A percentile compares a stretch with the other conserved stretches of the same genome.
Conservation (phyloP, 2,329 filamentous ascomycete genomes). For the Apiospora kogelbergensis region DNA sequence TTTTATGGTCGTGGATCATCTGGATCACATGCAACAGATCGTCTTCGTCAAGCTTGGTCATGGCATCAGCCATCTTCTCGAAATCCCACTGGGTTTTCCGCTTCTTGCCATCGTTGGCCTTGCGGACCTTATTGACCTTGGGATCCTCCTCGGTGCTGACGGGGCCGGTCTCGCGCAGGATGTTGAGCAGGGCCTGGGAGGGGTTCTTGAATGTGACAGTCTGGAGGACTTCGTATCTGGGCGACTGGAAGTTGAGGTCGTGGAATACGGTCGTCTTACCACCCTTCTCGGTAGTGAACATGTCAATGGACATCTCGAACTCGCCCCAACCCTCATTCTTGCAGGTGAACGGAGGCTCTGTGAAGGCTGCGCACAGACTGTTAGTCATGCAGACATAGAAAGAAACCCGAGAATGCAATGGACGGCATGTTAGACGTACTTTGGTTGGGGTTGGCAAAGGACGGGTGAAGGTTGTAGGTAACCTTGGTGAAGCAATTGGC, state of each 20-base stretch:
- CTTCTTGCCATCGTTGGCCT: conserved; percentile 68
- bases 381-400: conserved; percentile 7
- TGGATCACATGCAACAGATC: conserved; percentile 93
- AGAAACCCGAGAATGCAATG: background rate
- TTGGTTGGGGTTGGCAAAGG: conserved; percentile 84
- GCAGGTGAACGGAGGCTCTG: conserved; percentile 83
- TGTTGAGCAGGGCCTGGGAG: conserved; percentile 76
- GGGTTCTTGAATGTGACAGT: conserved; percentile 88
- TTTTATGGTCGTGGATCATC: conserved; percentile 97
- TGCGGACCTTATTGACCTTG: conserved; percentile 61
- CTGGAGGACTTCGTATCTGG: conserved; percentile 82
- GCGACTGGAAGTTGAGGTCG: conserved; percentile 86
- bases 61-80: conserved; percentile 91
- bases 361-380: conserved; percentile 59
- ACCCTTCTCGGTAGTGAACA: conserved; percentile 82
- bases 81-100: conserved; percentile 76
- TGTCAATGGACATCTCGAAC: conserved; percentile 89
- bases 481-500: conserved; percentile 90
- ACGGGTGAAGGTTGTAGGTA: conserved; percentile 89
- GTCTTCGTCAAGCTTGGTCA: conserved; percentile 84
- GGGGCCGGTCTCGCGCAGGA: conserved; percentile 80
- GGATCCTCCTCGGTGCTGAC: conserved; percentile 73
- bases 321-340: conserved; percentile 97
- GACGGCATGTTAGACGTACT: conserved; percentile 54
- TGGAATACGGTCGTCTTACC: conserved; percentile 78